Base-by-base conservation (phyloP, 768 basidiomycete genomes). In the Xerocomus brunneocitrinus region DNA sequence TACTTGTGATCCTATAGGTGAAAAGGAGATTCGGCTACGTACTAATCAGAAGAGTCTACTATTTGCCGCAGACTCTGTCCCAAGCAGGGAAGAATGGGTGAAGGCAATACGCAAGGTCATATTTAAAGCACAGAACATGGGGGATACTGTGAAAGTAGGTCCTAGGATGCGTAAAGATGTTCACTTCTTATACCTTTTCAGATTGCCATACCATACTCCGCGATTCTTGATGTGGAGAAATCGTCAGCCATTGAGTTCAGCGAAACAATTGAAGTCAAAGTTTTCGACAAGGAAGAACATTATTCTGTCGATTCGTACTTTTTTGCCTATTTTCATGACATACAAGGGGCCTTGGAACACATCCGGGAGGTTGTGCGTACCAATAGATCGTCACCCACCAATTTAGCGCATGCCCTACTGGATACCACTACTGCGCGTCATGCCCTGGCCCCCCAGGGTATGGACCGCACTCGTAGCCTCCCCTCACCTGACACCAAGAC, bases 41-140 rank as follows among this genome's bases (percentile, higher is more conserved):
- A 95, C 93, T 7, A 88, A 88, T 62, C 85, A 91, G 67, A 88
- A 87, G 72, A 79, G 74, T 13, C 76, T 94, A 47, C 66, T 80
- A 27, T 68, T 97, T 48, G 80, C 79, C 35, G 87, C 89, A 10
- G 89, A 94, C 62, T 92, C 90, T 27, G 72, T 84, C 8, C 85
- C 89, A 2, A 91, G 86, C 65, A 80, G 91, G 44, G 87, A 93
- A 44, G 93, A 95, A 71, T 99, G 95, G 95, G 86, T 98, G 44
- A 98, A 97, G 68, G 86, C 91, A 8, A 85, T 99, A 55, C 82
- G 87, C 53, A 95, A 89, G 70, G 87, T 94, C 50, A 93, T 98
- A 50, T 95, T 98, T 75, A 92, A 93, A 67, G 87, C 89, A 14
- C 95, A 98, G 74, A 97, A 98, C 68, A 87, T 87, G 79, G 95